phyloP scores from a whole-genome alignment of 2,329 filamentous ascomycete genomes.

The Arthroderma sp. region DNA sequence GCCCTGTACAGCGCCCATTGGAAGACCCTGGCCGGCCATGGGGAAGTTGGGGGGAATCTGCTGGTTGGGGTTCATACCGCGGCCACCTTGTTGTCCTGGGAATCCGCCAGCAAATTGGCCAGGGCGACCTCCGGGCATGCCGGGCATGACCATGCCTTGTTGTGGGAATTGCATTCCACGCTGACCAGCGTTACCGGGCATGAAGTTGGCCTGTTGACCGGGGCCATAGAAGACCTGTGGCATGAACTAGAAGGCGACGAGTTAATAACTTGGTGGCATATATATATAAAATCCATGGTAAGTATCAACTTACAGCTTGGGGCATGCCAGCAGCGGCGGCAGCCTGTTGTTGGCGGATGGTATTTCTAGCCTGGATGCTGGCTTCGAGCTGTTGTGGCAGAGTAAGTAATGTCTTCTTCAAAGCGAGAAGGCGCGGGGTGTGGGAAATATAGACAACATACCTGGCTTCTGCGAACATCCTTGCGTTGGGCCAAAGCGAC shows the following conservation, averaged over 20 bases:
- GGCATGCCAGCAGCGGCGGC: constrained; percentile 82
- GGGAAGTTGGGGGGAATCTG: constrained; percentile 83
- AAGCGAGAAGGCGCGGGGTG: too few species aligned
- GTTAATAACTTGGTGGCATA: neutral
- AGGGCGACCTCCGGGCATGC: constrained; percentile 66
- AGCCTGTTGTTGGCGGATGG: constrained; percentile 94
- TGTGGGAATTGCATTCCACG: constrained; percentile 50
- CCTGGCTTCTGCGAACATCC: constrained; percentile 95
- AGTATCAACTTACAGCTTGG: constrained; percentile 34
- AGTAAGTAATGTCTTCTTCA: constrained; percentile 1
- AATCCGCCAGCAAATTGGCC: constrained; percentile 74
- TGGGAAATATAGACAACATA: constrained; percentile 11
- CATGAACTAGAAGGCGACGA: constrained; percentile 47
- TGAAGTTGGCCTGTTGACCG: constrained; percentile 47
- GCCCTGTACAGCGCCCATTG: constrained; percentile 42
- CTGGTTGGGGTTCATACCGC: constrained; percentile 68
- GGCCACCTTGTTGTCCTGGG: constrained; percentile 71
- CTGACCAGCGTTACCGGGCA: constrained; percentile 38
- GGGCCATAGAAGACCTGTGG: constrained; percentile 85
- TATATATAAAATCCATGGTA: too few species aligned
- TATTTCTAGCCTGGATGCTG: constrained; percentile 97
- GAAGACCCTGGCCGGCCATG: constrained; percentile 58
- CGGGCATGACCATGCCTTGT: constrained; percentile 45
- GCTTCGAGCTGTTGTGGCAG: constrained; percentile 56
- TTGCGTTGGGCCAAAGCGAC: constrained; percentile 97